These are phyloP conservation scores for Chytriomyces hyalinus DNA, from an alignment of 192 early-diverging fungal genomes.

Conservation along the genomic window DNA sequence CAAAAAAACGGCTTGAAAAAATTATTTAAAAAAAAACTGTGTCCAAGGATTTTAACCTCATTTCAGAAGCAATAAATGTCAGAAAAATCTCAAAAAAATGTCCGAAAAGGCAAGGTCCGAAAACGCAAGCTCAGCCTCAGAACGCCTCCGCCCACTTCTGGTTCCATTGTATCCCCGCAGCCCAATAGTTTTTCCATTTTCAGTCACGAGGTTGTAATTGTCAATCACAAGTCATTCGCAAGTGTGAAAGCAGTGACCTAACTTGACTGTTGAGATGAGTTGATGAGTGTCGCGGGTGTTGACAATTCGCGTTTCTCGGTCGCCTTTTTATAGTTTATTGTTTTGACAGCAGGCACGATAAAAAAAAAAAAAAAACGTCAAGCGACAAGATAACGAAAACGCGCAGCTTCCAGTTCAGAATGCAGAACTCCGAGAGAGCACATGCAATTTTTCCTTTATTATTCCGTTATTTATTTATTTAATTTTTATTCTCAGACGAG, in stretches of 20 bases:
- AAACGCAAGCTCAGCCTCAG: background rate
- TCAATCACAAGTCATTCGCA: constrained; percentile 1
- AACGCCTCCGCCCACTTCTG: constrained; percentile 3
- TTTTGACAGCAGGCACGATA: too few species aligned
- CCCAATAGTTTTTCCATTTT: background rate
- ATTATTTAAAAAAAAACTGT: background rate
- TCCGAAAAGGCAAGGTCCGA: background rate
- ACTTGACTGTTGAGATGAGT: too few species aligned
- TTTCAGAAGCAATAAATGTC: background rate
- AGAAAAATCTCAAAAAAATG: background rate
- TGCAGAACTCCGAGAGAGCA: too few species aligned
- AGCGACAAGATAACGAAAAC: background rate
- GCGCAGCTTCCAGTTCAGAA: background rate
- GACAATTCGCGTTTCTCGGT: too few species aligned
- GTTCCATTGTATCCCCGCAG: background rate
- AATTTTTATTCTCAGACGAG: constrained; percentile 1
- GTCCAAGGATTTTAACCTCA: background rate
- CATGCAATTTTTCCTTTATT: background rate
- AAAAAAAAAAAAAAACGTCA: background rate
- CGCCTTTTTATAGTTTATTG: too few species aligned
- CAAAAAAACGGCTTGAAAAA: background rate
- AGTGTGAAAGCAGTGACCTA: too few species aligned
- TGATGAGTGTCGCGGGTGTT: too few species aligned
- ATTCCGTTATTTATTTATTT: background rate
- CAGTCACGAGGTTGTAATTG: background rate